Evolutionary conservation across 2,329 filamentous ascomycete genomes (phyloP).

Genomic region (Pezicula neosporulosa): DNA sequence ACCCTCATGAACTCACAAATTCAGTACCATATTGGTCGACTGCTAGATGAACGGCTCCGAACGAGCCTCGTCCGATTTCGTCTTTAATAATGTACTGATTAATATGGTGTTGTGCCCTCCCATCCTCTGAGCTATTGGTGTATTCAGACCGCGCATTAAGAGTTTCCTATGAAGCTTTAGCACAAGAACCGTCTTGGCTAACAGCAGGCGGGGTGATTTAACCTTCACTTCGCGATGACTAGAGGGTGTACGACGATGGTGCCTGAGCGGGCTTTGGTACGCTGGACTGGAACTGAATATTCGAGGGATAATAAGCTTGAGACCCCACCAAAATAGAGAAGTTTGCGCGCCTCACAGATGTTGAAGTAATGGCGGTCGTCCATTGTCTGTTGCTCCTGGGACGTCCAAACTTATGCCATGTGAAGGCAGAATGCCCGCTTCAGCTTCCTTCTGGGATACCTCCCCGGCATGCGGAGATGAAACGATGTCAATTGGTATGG

Average conservation of each 20-base stretch:
- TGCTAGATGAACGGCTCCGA: constrained; percentile 87
- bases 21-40: constrained; percentile 87
- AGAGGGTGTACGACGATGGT: constrained; percentile 60
- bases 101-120: constrained; percentile 76
- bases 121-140: constrained; percentile 79
- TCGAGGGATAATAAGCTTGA: background rate
- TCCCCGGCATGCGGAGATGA: constrained; percentile 18
- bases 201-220: constrained; percentile 16
- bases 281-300: constrained; percentile 41
- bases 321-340: constrained; percentile 29
- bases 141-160: constrained; percentile 87
- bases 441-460: constrained; percentile 21
- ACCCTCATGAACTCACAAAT: constrained; percentile 63
- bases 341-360: constrained; percentile 25
- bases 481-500: constrained; percentile 8
- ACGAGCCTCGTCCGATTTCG: constrained; percentile 95
- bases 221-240: constrained; percentile 61
- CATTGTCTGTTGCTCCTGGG: constrained; percentile 31
- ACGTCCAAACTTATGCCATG: constrained; percentile 45
- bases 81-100: constrained; percentile 94
- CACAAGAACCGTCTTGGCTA: constrained; percentile 1
- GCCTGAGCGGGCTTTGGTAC: constrained; percentile 57
- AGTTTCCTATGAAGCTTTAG: constrained; percentile 62
- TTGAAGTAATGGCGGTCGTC: constrained; percentile 32
- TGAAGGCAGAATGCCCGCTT: constrained; percentile 38